Percentiles rank a stretch among this genome's conserved stretches.
phyloP scores from a whole-genome alignment of 805 yeast genomes.

The Sugiyamaella marilandica region DNA sequence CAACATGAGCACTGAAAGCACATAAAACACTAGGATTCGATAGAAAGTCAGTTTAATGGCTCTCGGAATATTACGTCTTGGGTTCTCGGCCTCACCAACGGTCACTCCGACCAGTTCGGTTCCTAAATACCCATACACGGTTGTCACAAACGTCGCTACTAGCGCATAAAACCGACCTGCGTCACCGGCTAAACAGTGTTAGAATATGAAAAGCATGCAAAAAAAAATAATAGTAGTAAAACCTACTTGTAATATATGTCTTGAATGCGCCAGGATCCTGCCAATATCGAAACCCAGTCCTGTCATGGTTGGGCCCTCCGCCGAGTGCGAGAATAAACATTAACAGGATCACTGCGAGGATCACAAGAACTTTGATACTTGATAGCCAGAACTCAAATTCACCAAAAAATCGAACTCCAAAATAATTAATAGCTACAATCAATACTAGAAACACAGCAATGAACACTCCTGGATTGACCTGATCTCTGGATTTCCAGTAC shows the following conservation, averaged over 20 bases:
- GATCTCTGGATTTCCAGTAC: constrained; percentile 55
- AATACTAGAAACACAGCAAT: constrained; percentile 45
- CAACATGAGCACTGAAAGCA: constrained; percentile 54
- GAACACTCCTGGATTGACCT: constrained; percentile 45
- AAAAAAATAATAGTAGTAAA: constrained; percentile 31
- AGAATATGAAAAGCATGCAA: constrained; percentile 27
- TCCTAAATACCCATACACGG: constrained; percentile 68
- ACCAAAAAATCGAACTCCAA: constrained; percentile 46
- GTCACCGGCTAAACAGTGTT: constrained; percentile 39
- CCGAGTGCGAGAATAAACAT: constrained; percentile 62
- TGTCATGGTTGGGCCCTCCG: constrained; percentile 71
- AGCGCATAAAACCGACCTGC: constrained; percentile 61
- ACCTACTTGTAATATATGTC: constrained; percentile 24
- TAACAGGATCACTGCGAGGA: constrained; percentile 60
- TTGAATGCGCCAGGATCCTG: constrained; percentile 61
- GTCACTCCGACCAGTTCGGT: constrained; percentile 68
- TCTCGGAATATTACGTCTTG: constrained; percentile 62
- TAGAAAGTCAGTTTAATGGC: constrained; percentile 67
- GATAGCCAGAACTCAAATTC: constrained; percentile 53
- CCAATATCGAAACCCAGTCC: constrained; percentile 71
- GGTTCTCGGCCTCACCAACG: constrained; percentile 68
- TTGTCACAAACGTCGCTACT: constrained; percentile 55
- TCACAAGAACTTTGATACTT: constrained; percentile 56
- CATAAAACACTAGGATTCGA: constrained; percentile 62
- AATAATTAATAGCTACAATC: constrained; percentile 40